Percentiles rank a stretch among this genome's conserved stretches.
phyloP scores from a whole-genome alignment of 2,329 filamentous ascomycete species.

The Aspergillus texensis region DNA sequence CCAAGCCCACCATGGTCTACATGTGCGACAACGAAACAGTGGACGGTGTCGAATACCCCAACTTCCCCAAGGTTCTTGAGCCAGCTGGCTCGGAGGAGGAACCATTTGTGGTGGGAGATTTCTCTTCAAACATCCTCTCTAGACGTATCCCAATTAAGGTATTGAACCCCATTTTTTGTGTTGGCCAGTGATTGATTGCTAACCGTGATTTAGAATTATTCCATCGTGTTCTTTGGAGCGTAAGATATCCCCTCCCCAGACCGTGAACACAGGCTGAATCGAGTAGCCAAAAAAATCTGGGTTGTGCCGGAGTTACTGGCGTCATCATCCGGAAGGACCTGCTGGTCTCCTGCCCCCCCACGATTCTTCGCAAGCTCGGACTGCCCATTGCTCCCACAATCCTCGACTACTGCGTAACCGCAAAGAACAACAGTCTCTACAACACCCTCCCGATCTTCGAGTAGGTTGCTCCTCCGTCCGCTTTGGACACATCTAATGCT shows the following conservation, averaged over 20 bases:
- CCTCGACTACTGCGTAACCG: slow-evolving; percentile 79
- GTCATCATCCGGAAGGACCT: slow-evolving; percentile 81
- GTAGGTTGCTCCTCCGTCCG: slow-evolving; percentile 10
- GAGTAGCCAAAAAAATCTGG: slow-evolving; percentile 81
- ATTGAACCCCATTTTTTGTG: neutral
- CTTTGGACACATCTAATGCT: slow-evolving; percentile 10
- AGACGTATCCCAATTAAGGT: slow-evolving; percentile 44
- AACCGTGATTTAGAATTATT: slow-evolving; percentile 52
- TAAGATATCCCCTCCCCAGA: slow-evolving; percentile 5
- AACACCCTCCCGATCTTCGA: slow-evolving; percentile 90
- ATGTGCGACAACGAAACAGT: slow-evolving; percentile 82
- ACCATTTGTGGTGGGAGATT: slow-evolving; percentile 83
- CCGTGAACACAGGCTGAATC: neutral
- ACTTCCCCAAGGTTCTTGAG: slow-evolving; percentile 67
- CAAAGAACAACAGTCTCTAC: slow-evolving; percentile 93
- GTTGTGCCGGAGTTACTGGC: slow-evolving; percentile 81
- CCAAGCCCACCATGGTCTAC: slow-evolving; percentile 74
- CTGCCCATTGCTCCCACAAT: slow-evolving; percentile 64
- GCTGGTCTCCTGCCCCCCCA: slow-evolving; percentile 57
- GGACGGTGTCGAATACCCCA: slow-evolving; percentile 87
- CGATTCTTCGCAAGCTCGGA: slow-evolving; percentile 72
- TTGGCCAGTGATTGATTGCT: neutral
- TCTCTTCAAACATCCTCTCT: slow-evolving; percentile 92
- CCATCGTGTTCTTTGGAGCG: slow-evolving; percentile 74
- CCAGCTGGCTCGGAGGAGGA: slow-evolving; percentile 57